phyloP scores from a whole-genome alignment of 75 land plant species.

The Picea glauca region DNA sequence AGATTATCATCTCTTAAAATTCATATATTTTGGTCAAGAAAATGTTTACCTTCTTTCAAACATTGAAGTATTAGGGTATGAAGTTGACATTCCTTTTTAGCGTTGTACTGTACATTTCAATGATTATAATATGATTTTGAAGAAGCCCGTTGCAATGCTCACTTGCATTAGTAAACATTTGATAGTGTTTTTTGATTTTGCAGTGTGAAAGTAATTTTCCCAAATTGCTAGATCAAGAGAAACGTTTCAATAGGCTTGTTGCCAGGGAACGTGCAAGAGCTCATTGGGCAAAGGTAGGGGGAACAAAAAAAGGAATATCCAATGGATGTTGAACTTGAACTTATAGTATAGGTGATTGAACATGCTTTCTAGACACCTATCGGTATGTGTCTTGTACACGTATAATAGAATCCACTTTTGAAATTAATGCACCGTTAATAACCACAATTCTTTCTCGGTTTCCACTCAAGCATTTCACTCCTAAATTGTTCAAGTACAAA shows the following conservation, averaged over 20 bases:
- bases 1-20: not conserved
- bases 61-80: not conserved
- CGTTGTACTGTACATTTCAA: not conserved
- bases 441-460: not conserved
- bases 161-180: not conserved
- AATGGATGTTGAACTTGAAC: not conserved
- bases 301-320: not conserved
- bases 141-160: too few relatives aligned
- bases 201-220: slow-evolving; percentile 10
- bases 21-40: not conserved
- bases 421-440: not conserved
- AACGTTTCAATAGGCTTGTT: not conserved
- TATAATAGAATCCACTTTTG: not conserved
- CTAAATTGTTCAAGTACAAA: not conserved
- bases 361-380: not conserved
- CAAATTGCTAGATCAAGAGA: slow-evolving; percentile 1
- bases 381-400: too few relatives aligned
- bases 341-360: not conserved
- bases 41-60: not conserved
- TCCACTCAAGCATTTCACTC: not conserved
- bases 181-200: not conserved
- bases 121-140: not conserved
- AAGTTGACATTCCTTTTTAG: not conserved
- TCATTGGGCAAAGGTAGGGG: slow-evolving; percentile 9
- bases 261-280: slow-evolving; percentile 11